Evolutionary conservation across 345 rosid species (phyloP).

Genomic region (Eucalyptus dawsonii): DNA sequence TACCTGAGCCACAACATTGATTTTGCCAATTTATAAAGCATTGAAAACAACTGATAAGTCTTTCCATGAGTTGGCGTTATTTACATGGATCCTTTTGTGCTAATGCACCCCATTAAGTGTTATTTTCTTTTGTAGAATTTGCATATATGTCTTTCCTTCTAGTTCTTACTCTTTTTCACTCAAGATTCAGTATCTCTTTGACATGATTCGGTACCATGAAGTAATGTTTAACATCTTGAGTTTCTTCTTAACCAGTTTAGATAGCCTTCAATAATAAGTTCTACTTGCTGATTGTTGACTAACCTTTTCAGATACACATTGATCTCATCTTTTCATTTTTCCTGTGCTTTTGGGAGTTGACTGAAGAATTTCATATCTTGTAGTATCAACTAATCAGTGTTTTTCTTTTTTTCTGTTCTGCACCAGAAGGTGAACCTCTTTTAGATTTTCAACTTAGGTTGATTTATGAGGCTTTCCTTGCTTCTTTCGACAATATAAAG

Average conservation of each 20-base stretch:
- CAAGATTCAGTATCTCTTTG: not conserved
- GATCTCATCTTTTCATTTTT: not conserved
- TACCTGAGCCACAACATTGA: not conserved
- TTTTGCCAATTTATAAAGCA: not conserved
- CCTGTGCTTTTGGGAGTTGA: not conserved
- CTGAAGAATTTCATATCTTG: not conserved
- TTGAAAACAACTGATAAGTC: not conserved
- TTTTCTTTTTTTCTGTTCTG: not conserved
- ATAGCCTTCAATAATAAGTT: not conserved
- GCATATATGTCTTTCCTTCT: not conserved
- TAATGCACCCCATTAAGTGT: not conserved
- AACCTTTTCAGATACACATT: not conserved
- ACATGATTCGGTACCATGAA: not conserved
- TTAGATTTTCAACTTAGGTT: not conserved
- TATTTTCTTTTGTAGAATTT: not conserved
- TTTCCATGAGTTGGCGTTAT: not conserved
- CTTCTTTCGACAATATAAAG: not conserved
- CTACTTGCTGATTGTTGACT: not conserved
- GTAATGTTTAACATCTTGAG: not conserved
- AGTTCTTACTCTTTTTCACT: not conserved
- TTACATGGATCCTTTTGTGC: not conserved
- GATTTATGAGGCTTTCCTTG: not conserved
- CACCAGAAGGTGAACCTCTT: not conserved
- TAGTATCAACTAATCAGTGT: not conserved
- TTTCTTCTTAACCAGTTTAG: not conserved